A percentile compares a stretch with the other conserved stretches of the same genome.
These are phyloP conservation scores for Penicillium sclerotigenum DNA, from an alignment of 2,329 filamentous ascomycete species.

Conservation along the genomic window DNA sequence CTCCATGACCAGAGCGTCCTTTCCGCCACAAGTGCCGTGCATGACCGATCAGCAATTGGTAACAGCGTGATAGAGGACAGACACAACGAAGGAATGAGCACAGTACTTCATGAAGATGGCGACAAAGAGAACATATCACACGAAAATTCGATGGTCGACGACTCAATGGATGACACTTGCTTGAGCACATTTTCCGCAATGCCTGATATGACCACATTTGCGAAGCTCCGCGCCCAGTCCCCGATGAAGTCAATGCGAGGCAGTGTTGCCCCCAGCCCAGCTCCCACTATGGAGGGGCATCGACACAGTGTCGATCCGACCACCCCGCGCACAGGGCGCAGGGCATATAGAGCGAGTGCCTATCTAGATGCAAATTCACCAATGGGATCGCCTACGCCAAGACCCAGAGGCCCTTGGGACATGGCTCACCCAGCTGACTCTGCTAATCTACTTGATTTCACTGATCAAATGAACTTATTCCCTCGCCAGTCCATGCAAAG, in stretches of 20 bases:
- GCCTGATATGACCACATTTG: constrained; percentile 80
- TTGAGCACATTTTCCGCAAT: constrained; percentile 89
- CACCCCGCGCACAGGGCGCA: constrained; percentile 52
- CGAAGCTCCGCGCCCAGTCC: constrained; percentile 63
- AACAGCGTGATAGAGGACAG: constrained; percentile 40
- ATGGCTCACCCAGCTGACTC: constrained; percentile 53
- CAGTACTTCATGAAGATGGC: constrained; percentile 33
- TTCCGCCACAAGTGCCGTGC: constrained; percentile 10
- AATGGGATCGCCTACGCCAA: constrained; percentile 48
- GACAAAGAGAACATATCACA: constrained; percentile 27
- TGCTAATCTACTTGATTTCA: constrained; percentile 84
- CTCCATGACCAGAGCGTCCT: constrained; percentile 19
- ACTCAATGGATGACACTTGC: constrained; percentile 45
- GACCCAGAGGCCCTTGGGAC: constrained; percentile 47
- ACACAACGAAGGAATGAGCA: constrained; percentile 44
- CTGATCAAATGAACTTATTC: constrained; percentile 66
- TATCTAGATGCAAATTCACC: constrained; percentile 36
- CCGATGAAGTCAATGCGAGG: constrained; percentile 50
- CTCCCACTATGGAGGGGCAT: constrained; percentile 10
- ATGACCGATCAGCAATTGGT: constrained; percentile 25
- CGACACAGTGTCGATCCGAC: constrained; percentile 20
- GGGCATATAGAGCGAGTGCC: constrained; percentile 28
- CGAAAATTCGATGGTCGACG: constrained; percentile 29
- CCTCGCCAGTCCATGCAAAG: constrained; percentile 46
- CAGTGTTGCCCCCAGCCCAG: constrained; percentile 45